Percentiles rank a stretch among this genome's conserved stretches.
These are phyloP conservation scores for Picea abies DNA, from an alignment of 83 land plant species.

Conservation along the genomic window DNA sequence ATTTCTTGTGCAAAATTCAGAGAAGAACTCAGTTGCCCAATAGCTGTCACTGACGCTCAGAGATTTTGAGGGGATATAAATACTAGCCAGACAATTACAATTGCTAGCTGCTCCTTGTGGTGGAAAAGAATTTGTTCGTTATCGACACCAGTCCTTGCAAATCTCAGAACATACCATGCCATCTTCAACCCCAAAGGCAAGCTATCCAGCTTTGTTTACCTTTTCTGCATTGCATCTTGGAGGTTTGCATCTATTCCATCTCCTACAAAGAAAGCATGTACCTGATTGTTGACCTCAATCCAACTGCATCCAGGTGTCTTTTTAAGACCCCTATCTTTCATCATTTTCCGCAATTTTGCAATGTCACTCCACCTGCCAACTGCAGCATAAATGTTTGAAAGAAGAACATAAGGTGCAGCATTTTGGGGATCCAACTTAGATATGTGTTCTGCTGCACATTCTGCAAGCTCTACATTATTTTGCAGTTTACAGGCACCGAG, in stretches of 20 bases:
- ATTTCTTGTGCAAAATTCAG: neutral
- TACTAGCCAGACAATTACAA: too few species aligned
- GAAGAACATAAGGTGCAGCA: constrained; percentile 32
- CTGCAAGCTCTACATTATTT: constrained; percentile 30
- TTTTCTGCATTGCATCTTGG: neutral
- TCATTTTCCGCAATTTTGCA: constrained; percentile 26
- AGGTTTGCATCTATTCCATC: constrained; percentile 8
- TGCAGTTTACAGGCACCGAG: constrained; percentile 42
- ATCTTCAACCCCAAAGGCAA: neutral
- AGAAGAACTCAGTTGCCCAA: neutral
- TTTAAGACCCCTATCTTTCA: constrained; percentile 22
- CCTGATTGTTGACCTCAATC: constrained; percentile 43
- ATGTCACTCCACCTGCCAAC: constrained; percentile 43
- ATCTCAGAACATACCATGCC: neutral
- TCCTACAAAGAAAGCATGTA: constrained; percentile 42
- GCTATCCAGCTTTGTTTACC: neutral
- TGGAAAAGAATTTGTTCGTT: neutral
- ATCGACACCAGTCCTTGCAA: neutral
- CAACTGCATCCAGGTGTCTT: constrained; percentile 27
- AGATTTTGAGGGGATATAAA: neutral
- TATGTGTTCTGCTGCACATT: constrained; percentile 28
- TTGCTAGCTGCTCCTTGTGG: too few species aligned
- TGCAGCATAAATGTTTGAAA: constrained; percentile 44
- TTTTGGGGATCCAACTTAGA: constrained; percentile 28
- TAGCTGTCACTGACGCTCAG: neutral